Base-by-base conservation (phyloP, 805 yeast genomes). In the Yarrowia yakushimensis region DNA sequence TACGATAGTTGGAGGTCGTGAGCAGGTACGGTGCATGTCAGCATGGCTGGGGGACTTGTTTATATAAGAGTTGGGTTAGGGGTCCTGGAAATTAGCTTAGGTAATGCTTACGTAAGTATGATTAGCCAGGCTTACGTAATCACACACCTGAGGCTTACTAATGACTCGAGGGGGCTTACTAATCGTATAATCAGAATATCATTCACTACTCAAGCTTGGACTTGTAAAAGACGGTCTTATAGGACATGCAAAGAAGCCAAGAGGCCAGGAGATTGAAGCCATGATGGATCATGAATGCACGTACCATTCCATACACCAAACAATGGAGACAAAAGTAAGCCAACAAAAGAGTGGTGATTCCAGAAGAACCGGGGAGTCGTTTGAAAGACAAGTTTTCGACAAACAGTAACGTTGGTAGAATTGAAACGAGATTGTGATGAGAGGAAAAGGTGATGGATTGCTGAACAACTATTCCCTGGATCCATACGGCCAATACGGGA, bases 391-490 rank as follows among this genome's bases (percentile, higher is more conserved):
- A 80, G 45, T 78, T 73, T 66, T 84, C 86, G 45, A 82, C 81
- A 39, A 88, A 69, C 10, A 85, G 64, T 7, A 90, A 78, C 1
- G 88, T 83, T 0, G 97, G 96, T 9, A 86, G 74, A 23, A 91
- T 82, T 0, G 96, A 87, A 59, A 91, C 73, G 43, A 88, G 77
- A 69, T 90, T 91, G 71, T 92, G 96, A 71, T 90, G 96, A 0
- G 96, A 87, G 4, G 88, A 82, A 69, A 90, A 90, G n/a, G 96
- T 90, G 0, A 94, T 88, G 62, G 79, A 81, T 96, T 96, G 89
- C 67, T 80, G 82, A 18, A 90, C 80, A 1, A 87, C 80, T 63
- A 90, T 77, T 68, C 91, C 88, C 69, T 89, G 96, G 31, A 88
- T 75, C 78, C 91, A 90, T 1, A 91, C 97, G 63, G 90, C 77